Conservation (phyloP, 352 stramenopile genomes). For the Nothophytophthora sp. region DNA sequence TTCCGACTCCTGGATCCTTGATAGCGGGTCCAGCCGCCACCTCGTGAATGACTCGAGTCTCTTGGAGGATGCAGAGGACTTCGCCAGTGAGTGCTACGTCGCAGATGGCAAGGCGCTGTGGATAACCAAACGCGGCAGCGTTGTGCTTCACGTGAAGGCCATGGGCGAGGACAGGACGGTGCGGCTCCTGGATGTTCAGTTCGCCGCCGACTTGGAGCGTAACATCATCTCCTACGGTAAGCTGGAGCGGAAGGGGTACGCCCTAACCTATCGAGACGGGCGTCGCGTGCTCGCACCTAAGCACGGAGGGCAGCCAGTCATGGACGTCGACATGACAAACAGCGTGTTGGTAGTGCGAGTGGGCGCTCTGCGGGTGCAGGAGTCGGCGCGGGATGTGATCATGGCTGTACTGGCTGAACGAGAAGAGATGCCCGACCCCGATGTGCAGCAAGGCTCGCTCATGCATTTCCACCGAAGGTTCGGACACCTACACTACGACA, state of each 20-base stretch:
- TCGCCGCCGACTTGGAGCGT: neutral
- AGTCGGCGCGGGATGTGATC: no score
- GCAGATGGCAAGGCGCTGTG: neutral
- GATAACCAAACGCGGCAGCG: neutral
- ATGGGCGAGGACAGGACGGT: neutral
- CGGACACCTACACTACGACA: no score
- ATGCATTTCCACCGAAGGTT: no score
- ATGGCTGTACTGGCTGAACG: no score
- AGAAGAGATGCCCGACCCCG: no score
- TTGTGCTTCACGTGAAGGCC: neutral
- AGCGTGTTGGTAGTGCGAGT: neutral
- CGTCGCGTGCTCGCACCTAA: neutral
- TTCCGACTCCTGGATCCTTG: conserved; percentile 8
- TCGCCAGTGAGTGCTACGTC: conserved; percentile 3
- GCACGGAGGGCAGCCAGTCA: neutral
- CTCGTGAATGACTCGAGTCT: conserved; percentile 11
- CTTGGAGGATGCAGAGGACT: conserved; percentile 8
- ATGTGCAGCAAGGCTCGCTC: no score
- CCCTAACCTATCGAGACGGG: neutral
- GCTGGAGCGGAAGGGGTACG: neutral
- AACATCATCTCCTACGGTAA: conserved; percentile 1
- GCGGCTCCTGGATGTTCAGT: conserved; percentile 2
- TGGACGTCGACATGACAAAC: neutral
- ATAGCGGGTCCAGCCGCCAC: conserved; percentile 6
- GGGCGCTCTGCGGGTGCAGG: no score